Base-by-base conservation (phyloP, 352 stramenopile genomes). In the Pythium aquatile region DNA sequence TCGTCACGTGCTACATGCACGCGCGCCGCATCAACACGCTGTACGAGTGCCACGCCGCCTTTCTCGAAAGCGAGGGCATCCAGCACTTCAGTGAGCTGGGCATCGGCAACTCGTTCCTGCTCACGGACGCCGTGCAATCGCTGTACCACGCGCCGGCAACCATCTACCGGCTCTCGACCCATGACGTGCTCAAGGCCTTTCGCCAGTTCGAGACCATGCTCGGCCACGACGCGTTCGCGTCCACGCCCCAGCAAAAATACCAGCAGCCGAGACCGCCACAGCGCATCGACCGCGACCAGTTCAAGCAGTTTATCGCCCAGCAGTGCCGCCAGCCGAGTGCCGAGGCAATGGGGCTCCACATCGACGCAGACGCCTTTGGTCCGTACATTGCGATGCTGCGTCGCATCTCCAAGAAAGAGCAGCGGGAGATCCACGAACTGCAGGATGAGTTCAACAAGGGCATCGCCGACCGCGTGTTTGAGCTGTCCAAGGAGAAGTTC, bases 401-500 rank as follows among this genome's bases (percentile, higher is more conserved):
- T 5, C 78, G 85, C 40, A 71, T 96, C 2, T 69, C 77, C 13
- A 89, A 89, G 58, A 74, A 90, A 5, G 87, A 96, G 62, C 80
- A 83, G 63, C 91, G 90, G 40, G 83, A 96, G 64, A 79, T 96
- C 40, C 89, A 91, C 60, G 74, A 74, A 28, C 63, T 95, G 3
- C 83, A 95, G 52, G 73, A 90, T 17, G 84, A 95, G 42, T 93
- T 95, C 69, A 80, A 92, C 61, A 79, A 82, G 11, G 84, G 80
- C 48, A 85, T 95, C 39, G 83, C 84, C 0, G 79, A 90, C 57
- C 83, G 83, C 33, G 82, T 93, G 16, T 95, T 95, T 67, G 78
- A 91, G 53, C 65, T 95, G 4, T 90, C 86, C 5, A 91, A 95
- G 63, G 78, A 91, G 32, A 93, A 93, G 46, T 96, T 94, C 63